phyloP scores from a whole-genome alignment of 2,329 filamentous ascomycete genomes.

The Penicillium olsonii region DNA sequence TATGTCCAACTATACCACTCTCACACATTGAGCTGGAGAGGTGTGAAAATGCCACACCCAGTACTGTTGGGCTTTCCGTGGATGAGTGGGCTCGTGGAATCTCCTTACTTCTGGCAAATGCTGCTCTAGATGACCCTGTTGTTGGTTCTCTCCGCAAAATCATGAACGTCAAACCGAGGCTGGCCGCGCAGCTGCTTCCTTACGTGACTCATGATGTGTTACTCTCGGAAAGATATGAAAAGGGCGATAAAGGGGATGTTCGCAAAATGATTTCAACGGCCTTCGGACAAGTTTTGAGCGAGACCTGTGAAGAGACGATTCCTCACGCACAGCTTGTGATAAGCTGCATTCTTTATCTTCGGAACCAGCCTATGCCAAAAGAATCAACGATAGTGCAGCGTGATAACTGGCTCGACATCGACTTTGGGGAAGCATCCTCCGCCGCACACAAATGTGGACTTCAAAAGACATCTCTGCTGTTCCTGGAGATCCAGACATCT shows the following conservation, averaged over 20 bases:
- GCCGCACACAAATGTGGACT: slow-evolving; percentile 79
- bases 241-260: slow-evolving; percentile 59
- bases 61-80: slow-evolving; percentile 23
- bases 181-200: slow-evolving; percentile 75
- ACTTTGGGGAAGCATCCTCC: slow-evolving; percentile 68
- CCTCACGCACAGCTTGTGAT: slow-evolving; percentile 73
- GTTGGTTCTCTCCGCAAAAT: slow-evolving; percentile 69
- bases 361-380: slow-evolving; percentile 71
- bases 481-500: slow-evolving; percentile 72
- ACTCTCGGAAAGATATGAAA: slow-evolving; percentile 64
- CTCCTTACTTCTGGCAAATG: slow-evolving; percentile 57
- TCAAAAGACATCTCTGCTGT: slow-evolving; percentile 81
- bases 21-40: slow-evolving; percentile 20
- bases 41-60: slow-evolving; percentile 15
- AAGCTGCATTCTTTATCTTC: slow-evolving; percentile 81
- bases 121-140: slow-evolving; percentile 64
- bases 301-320: slow-evolving; percentile 44
- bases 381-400: slow-evolving; percentile 80
- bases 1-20: slow-evolving; percentile 37
- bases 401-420: slow-evolving; percentile 80
- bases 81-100: slow-evolving; percentile 39
- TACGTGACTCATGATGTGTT: slow-evolving; percentile 84
- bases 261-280: slow-evolving; percentile 67
- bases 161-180: slow-evolving; percentile 64
- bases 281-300: slow-evolving; percentile 64